Percentiles rank a stretch among this genome's conserved stretches.
These are phyloP conservation scores for Globisporangium rhizosaccharum DNA, from an alignment of 352 stramenopile genomes.

Conservation along the genomic window DNA sequence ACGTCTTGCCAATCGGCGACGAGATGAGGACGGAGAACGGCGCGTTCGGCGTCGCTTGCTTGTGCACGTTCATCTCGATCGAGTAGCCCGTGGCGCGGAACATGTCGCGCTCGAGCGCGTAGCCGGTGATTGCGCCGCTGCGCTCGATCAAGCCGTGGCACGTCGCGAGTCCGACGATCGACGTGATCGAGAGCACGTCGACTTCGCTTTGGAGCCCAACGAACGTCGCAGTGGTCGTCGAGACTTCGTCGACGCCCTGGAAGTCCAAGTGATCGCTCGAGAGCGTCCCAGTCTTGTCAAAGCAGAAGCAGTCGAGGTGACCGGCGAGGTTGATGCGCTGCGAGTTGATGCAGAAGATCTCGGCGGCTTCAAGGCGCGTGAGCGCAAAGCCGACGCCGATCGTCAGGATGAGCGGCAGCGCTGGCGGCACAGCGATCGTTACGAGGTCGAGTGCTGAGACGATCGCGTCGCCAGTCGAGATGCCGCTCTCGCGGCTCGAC, in stretches of 20 bases:
- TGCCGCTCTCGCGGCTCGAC: constrained; percentile 12
- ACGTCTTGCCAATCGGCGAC: constrained; percentile 63
- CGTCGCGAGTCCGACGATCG: constrained; percentile 58
- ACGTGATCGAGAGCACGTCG: constrained; percentile 53
- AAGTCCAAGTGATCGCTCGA: constrained; percentile 72
- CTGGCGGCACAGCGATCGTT: constrained; percentile 53
- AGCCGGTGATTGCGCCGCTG: constrained; percentile 49
- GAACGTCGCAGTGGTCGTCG: constrained; percentile 26
- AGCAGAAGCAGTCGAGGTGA: constrained; percentile 73
- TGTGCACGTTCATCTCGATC: constrained; percentile 48
- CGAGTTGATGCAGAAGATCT: constrained; percentile 68
- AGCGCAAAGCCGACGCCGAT: constrained; percentile 54
- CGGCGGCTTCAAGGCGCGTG: constrained; percentile 31
- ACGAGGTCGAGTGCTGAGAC: constrained; percentile 48
- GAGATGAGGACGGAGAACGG: constrained; percentile 64
- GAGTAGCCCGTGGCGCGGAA: constrained; percentile 61
- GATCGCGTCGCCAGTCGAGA: constrained; percentile 16
- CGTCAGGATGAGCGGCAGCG: constrained; percentile 51
- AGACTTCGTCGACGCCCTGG: constrained; percentile 62
- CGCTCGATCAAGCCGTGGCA: constrained; percentile 61
- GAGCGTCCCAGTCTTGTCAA: constrained; percentile 81
- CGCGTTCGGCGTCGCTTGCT: constrained; percentile 32
- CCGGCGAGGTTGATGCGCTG: constrained; percentile 66
- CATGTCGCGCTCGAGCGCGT: constrained; percentile 70
- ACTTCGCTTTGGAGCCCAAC: constrained; percentile 58